Evolutionary conservation across 2,329 filamentous ascomycete species (phyloP), one percentile per base, ranked within the genome.

Genomic region (Diaporthe nobilis): DNA sequence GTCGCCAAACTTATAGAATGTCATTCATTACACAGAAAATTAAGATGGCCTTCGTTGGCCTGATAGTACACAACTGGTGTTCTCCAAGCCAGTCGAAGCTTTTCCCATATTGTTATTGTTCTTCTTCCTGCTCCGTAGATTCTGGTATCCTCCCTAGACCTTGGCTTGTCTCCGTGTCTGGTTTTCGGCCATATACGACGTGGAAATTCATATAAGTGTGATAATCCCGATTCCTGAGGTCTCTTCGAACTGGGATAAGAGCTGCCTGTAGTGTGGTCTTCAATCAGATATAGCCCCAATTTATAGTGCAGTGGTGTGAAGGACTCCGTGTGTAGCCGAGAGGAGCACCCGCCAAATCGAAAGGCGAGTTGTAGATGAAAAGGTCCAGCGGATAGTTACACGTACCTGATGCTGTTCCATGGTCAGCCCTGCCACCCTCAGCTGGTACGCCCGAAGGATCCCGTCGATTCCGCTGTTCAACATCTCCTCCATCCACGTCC

Each of bases 161-260:
- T n/a, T 47, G 70, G 31, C 34, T 55, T 22, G 72, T 51, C 8
- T 51, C 75, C 9, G 71, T 37, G 1, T 77, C 73, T 1, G 89
- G 89, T 77, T 90, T 90, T 37, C 88, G 84, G 12, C 88, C 89
- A 79, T 85, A 87, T 0, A 90, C 86, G 8, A 90, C 86, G 76
- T 86, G 85, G n/a, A 89, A 81, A 37, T 85, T 85, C 77, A 87
- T 82, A 75, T 89, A 90, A 0, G 87, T 84, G 77, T 90, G 89
- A 15, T 88, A 84, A 12, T 82, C 82, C 4, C 83, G 82, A 79
- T 90, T 83, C 8, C 85, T 85, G 5, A 90, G 77, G 44, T 87
- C 86, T 75, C 84, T 85, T 60, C 89, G 84, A 6, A 90, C 87
- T 57, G 88, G 83, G 44, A 90, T 85, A 20, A 90, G 82, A 4